Conservation (phyloP, 805 yeast species). For the Ogataea trehaloabstinens region DNA sequence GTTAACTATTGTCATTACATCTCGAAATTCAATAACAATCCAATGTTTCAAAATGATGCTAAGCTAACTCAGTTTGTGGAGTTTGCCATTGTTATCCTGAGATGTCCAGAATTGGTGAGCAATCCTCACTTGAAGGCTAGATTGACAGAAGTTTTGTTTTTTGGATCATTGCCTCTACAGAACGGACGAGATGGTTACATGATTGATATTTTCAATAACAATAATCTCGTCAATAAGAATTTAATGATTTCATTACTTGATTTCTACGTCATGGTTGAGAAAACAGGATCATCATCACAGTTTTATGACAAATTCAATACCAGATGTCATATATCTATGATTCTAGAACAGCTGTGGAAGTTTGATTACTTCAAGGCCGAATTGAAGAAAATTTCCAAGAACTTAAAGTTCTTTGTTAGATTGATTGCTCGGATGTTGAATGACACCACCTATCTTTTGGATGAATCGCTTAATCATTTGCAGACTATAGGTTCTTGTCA, state of each 20-base stretch:
- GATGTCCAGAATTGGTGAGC: slow-evolving; percentile 82
- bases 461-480: slow-evolving; percentile 82
- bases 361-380: slow-evolving; percentile 65
- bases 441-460: slow-evolving; percentile 87
- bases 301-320: slow-evolving; percentile 94
- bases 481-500: slow-evolving; percentile 75
- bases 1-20: slow-evolving; percentile 68
- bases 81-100: slow-evolving; percentile 67
- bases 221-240: slow-evolving; percentile 60
- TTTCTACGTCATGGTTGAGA: slow-evolving; percentile 91
- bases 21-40: slow-evolving; percentile 53
- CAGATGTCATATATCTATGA: slow-evolving; percentile 80
- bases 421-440: slow-evolving; percentile 94
- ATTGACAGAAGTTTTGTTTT: slow-evolving; percentile 74
- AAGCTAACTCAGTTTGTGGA: slow-evolving; percentile 62
- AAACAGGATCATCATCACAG: slow-evolving; percentile 92
- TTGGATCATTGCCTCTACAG: slow-evolving; percentile 61
- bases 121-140: slow-evolving; percentile 92
- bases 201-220: slow-evolving; percentile 60
- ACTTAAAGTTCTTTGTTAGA: slow-evolving; percentile 81
- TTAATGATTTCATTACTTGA: slow-evolving; percentile 81
- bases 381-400: slow-evolving; percentile 62
- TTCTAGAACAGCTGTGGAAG: slow-evolving; percentile 82
- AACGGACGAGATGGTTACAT: slow-evolving; percentile 71
- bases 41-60: slow-evolving; percentile 50